phyloP scores from a whole-genome alignment of 805 yeast species.

The Tetrapisispora phaffii region DNA sequence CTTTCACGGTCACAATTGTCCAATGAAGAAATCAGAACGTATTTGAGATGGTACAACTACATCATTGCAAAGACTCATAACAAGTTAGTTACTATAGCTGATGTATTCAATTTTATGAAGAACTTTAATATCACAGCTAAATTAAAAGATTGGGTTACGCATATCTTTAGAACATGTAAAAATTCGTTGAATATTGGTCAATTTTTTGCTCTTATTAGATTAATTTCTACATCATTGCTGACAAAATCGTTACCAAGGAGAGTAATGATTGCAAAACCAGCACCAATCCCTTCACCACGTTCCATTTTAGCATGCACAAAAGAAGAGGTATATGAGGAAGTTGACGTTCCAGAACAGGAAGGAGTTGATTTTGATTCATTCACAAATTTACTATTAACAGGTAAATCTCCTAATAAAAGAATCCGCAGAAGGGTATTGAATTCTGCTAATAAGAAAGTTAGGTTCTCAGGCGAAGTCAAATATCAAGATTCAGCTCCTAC shows the following conservation, averaged over 20 bases:
- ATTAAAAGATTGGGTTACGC: slow-evolving; percentile 41
- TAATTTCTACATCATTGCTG: slow-evolving; percentile 59
- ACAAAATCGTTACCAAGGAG: slow-evolving; percentile 45
- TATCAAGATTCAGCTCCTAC: slow-evolving; percentile 23
- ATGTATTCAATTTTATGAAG: slow-evolving; percentile 65
- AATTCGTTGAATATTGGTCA: slow-evolving; percentile 73
- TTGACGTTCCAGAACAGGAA: slow-evolving; percentile 4
- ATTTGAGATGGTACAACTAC: slow-evolving; percentile 89
- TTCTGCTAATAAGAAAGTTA: slow-evolving; percentile 45
- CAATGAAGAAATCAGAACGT: slow-evolving; percentile 69
- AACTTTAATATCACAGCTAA: slow-evolving; percentile 58
- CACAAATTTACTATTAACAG: slow-evolving; percentile 74
- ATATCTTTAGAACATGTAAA: slow-evolving; percentile 42
- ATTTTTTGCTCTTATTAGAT: slow-evolving; percentile 77
- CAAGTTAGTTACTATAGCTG: slow-evolving; percentile 57
- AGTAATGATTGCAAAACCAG: slow-evolving; percentile 40
- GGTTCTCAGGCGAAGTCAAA: slow-evolving; percentile 59
- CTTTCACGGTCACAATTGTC: slow-evolving; percentile 61
- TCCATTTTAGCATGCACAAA: slow-evolving; percentile 59
- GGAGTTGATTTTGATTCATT: slow-evolving; percentile 77
- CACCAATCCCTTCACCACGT: slow-evolving; percentile 70
- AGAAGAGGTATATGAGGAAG: slow-evolving; percentile 36
- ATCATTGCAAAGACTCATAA: slow-evolving; percentile 62
- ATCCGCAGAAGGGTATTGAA: slow-evolving; percentile 31
- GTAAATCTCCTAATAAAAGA: slow-evolving; percentile 48